Percentiles rank a stretch among this genome's conserved stretches.
These are phyloP conservation scores for Leishmania tropica DNA, from an alignment of 208 protist species.

Conservation along the genomic window DNA sequence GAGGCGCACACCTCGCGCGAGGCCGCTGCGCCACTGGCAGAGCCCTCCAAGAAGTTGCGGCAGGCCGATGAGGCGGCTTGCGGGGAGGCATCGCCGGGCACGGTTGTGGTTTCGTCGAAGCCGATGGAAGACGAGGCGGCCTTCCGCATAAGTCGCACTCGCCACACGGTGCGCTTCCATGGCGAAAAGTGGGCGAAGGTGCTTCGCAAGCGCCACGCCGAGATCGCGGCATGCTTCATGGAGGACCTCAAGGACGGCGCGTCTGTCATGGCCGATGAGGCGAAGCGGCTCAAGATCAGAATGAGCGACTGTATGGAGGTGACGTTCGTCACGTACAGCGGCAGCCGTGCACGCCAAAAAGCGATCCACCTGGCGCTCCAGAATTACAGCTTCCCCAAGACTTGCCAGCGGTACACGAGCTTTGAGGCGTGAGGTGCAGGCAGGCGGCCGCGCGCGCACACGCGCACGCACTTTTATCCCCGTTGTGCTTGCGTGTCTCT, in stretches of 20 bases:
- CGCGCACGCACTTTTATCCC: not conserved
- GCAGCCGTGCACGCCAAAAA: slow-evolving; percentile 27
- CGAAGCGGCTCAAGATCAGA: slow-evolving; percentile 36
- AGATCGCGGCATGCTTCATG: slow-evolving; percentile 36
- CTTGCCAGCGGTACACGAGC: slow-evolving; percentile 34
- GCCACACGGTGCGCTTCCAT: slow-evolving; percentile 64
- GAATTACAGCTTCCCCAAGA: slow-evolving; percentile 44
- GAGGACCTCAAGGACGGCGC: slow-evolving; percentile 40
- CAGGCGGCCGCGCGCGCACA: not conserved
- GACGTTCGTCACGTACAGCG: slow-evolving; percentile 43
- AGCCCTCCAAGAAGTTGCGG: not conserved
- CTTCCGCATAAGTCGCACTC: slow-evolving; percentile 28
- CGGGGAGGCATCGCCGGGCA: not conserved
- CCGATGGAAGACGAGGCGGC: not conserved
- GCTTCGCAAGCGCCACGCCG: slow-evolving; percentile 19
- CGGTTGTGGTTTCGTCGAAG: not conserved
- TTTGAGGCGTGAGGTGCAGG: slow-evolving; percentile 3
- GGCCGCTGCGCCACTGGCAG: slow-evolving; percentile 8
- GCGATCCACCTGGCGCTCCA: slow-evolving; percentile 44
- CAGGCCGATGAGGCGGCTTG: not conserved
- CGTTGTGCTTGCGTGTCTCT: not conserved
- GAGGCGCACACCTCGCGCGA: not conserved
- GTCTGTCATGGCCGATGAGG: slow-evolving; percentile 31
- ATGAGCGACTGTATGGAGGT: slow-evolving; percentile 45
- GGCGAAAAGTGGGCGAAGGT: slow-evolving; percentile 49